phyloP scores from a whole-genome alignment of 2,329 filamentous ascomycete species.

The Fusarium kyushuense region DNA sequence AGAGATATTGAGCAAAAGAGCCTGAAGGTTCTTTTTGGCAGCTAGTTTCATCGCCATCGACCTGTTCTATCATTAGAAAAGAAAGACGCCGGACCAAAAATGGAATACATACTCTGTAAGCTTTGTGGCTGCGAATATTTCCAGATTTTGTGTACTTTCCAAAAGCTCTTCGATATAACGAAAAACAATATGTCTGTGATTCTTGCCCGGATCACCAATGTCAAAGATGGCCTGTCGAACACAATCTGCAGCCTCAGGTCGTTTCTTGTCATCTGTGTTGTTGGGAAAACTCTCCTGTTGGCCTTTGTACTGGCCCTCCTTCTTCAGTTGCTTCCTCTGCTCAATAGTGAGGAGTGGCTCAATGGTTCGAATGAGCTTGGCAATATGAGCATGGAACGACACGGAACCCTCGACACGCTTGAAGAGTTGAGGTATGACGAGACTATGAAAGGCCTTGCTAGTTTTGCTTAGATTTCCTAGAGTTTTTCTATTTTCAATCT shows the following conservation, averaged over 20 bases:
- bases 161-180: conserved; percentile 39
- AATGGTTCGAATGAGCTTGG: conserved; percentile 35
- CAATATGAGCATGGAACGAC: conserved; percentile 29
- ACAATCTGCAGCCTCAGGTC: conserved; percentile 13
- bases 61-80: conserved; percentile 17
- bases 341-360: conserved; percentile 31
- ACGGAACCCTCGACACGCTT: conserved; percentile 18
- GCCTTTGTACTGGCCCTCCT: conserved; percentile 30
- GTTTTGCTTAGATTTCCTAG: conserved; percentile 30
- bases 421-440: conserved; percentile 32
- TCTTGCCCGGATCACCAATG: conserved; percentile 10
- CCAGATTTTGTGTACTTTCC: conserved; percentile 27
- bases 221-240: conserved; percentile 26
- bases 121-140: conserved; percentile 20
- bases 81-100: rapidly evolving
- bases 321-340: conserved; percentile 37
- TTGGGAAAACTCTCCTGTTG: conserved; percentile 33
- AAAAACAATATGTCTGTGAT: conserved; percentile 26
- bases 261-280: neutral
- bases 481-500: conserved; percentile 9
- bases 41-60: conserved; percentile 25
- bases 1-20: conserved; percentile 7
- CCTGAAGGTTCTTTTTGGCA: conserved; percentile 22
- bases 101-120: conserved; percentile 25
- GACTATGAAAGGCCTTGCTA: conserved; percentile 30